Conservation (phyloP, 805 yeast genomes). For the Yamadazyma scolyti region DNA sequence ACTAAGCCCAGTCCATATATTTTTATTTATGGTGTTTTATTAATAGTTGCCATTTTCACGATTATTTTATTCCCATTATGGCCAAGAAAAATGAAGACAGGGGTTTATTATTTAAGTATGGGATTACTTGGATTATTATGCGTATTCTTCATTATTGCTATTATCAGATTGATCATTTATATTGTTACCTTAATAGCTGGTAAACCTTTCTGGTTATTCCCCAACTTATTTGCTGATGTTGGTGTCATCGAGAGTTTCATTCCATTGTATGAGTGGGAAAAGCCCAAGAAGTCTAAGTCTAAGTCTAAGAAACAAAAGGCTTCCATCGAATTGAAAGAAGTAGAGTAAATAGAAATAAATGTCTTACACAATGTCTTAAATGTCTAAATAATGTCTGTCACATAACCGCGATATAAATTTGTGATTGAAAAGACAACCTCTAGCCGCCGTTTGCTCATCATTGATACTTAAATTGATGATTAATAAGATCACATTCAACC, state of each 20-base stretch:
- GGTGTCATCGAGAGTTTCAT: conserved; percentile 89
- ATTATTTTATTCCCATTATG: conserved; percentile 86
- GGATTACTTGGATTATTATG: conserved; percentile 70
- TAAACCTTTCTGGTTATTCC: conserved; percentile 93
- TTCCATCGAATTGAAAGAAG: conserved; percentile 39
- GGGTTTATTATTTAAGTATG: conserved; percentile 88
- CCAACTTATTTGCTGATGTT: conserved; percentile 92
- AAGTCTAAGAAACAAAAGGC: conserved; percentile 18
- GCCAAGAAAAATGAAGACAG: conserved; percentile 86
- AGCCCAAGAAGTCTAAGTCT: conserved; percentile 27
- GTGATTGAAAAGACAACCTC: not conserved
- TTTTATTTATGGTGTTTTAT: conserved; percentile 58
- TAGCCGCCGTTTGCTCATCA: not conserved
- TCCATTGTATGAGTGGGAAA: conserved; percentile 87
- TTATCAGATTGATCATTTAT: conserved; percentile 72
- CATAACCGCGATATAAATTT: not conserved
- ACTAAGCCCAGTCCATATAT: conserved; percentile 67
- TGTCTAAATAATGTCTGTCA: no score
- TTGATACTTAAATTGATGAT: conserved; percentile 17
- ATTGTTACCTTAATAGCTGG: conserved; percentile 53
- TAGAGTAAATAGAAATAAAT: conserved; percentile 16
- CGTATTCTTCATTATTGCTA: conserved; percentile 71
- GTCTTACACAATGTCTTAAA: no score
- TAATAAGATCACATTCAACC: conserved; percentile 39
- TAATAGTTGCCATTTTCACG: conserved; percentile 60